A percentile compares a stretch with the other conserved stretches of the same genome.
Evolutionary conservation across 495 filamentous ascomycete genomes (phyloP).

Genomic region (Aspergillus coremiiformis): DNA sequence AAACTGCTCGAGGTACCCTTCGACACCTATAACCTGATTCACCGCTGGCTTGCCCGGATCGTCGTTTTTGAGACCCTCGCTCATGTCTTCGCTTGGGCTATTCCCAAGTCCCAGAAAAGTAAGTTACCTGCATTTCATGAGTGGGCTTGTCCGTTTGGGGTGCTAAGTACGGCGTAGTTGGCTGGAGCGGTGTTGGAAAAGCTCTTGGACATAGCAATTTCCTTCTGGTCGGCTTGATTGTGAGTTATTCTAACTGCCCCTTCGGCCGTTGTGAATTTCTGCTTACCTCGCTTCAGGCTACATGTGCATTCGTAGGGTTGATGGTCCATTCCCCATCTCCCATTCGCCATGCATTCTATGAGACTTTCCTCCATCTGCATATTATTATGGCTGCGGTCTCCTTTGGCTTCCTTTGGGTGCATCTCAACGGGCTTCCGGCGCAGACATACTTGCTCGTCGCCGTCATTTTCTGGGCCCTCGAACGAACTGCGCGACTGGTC

Average conservation of each 20-base stretch:
- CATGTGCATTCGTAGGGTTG: slow-evolving; percentile 46
- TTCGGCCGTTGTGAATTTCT: neutral
- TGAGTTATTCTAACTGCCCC: slow-evolving; percentile 21
- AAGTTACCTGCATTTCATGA: slow-evolving; percentile 6
- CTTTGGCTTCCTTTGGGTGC: slow-evolving; percentile 62
- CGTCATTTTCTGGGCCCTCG: slow-evolving; percentile 68
- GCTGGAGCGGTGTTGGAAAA: slow-evolving; percentile 52
- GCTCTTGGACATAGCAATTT: slow-evolving; percentile 47
- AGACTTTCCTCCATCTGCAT: slow-evolving; percentile 82
- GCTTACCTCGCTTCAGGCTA: slow-evolving; percentile 26
- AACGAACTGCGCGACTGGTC: slow-evolving; percentile 61
- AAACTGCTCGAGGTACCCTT: slow-evolving; percentile 58
- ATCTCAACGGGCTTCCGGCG: slow-evolving; percentile 59
- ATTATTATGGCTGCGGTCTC: slow-evolving; percentile 57
- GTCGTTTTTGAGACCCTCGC: slow-evolving; percentile 57
- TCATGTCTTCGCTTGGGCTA: slow-evolving; percentile 57
- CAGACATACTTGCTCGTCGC: slow-evolving; percentile 59
- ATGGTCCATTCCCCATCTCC: slow-evolving; percentile 62
- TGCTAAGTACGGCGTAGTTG: slow-evolving; percentile 28
- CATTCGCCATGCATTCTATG: slow-evolving; percentile 90
- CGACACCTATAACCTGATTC: slow-evolving; percentile 72
- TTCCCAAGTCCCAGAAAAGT: slow-evolving; percentile 57
- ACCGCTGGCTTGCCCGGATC: slow-evolving; percentile 72
- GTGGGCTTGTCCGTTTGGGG: too few relatives aligned
- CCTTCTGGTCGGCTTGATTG: slow-evolving; percentile 48